Evolutionary conservation across 2,329 filamentous ascomycete genomes (phyloP).

Genomic region (Chaetomiaceae sp.): DNA sequence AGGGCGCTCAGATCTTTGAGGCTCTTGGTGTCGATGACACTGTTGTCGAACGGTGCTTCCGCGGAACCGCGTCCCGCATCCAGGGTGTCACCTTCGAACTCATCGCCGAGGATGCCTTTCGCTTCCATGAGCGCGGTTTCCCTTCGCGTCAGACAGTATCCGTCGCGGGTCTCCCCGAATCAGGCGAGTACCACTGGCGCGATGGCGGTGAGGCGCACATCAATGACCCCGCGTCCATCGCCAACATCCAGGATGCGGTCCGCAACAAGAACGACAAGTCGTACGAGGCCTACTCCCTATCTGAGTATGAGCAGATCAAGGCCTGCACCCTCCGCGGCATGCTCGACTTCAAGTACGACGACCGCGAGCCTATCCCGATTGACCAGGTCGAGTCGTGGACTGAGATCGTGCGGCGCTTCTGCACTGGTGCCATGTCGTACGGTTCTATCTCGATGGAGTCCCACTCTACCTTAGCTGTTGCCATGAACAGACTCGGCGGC

Average conservation of each 20-base stretch:
- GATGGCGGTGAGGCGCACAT: conserved; percentile 93
- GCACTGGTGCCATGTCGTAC: conserved; percentile 97
- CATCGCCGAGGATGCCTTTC: conserved; percentile 90
- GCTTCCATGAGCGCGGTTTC: conserved; percentile 91
- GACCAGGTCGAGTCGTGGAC: conserved; percentile 98
- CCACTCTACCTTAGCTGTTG: conserved; percentile 89
- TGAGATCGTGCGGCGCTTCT: conserved; percentile 93
- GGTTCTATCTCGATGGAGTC: conserved; percentile 98
- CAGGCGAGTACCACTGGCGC: conserved; percentile 97
- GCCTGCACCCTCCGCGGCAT: conserved; percentile 90
- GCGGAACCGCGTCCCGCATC: conserved; percentile 89
- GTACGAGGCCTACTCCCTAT: conserved; percentile 90
- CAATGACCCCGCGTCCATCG: conserved; percentile 91
- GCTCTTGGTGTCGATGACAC: conserved; percentile 87
- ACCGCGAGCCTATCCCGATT: conserved; percentile 77
- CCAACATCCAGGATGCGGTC: conserved; percentile 94
- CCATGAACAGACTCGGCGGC: conserved; percentile 93
- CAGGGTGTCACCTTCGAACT: conserved; percentile 90
- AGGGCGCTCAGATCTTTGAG: conserved; percentile 97
- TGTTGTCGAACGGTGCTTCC: conserved; percentile 92
- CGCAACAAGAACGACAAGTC: conserved; percentile 98
- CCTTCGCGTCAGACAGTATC: conserved; percentile 72
- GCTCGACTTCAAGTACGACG: conserved; percentile 93
- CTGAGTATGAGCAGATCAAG: conserved; percentile 95
- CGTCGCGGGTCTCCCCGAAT: conserved; percentile 79